A percentile compares a stretch with the other conserved stretches of the same genome.
phyloP scores from a whole-genome alignment of 768 basidiomycete species.

The Candolleomyces efflorescens region DNA sequence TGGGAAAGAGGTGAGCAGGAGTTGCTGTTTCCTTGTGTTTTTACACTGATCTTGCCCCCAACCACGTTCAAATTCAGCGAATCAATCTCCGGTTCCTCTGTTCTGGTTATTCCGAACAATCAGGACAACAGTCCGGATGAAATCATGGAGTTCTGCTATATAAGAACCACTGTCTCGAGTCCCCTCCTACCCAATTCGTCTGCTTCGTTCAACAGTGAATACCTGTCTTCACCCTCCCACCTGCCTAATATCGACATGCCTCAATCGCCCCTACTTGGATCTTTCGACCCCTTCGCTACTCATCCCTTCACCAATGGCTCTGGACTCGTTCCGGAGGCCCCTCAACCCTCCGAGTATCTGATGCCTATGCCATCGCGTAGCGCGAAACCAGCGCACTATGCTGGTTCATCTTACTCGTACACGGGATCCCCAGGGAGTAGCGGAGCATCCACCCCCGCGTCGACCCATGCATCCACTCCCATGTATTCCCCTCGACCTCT shows the following conservation, averaged over 20 bases:
- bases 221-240: conserved; percentile 2
- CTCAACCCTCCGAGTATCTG: conserved; percentile 46
- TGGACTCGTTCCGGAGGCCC: conserved; percentile 36
- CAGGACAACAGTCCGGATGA: conserved; percentile 6
- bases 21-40: conserved; percentile 6
- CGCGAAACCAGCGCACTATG: conserved; percentile 16
- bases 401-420: conserved; percentile 9
- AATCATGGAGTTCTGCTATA: conserved; percentile 3
- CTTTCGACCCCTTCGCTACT: conserved; percentile 55
- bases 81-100: conserved; percentile 7
- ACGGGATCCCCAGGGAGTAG: conserved; percentile 19
- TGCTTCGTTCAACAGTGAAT: conserved; percentile 1
- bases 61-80: conserved; percentile 5
- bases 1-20: background rate
- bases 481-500: conserved; percentile 25
- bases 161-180: conserved; percentile 10
- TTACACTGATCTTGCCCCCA: background rate
- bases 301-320: conserved; percentile 55
- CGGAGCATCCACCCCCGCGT: conserved; percentile 14
- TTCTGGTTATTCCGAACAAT: conserved; percentile 7
- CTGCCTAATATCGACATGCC: conserved; percentile 20
- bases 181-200: conserved; percentile 8
- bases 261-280: conserved; percentile 31
- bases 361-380: conserved; percentile 32
- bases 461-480: conserved; percentile 10